Conservation (phyloP, 1,139 yeast genomes). For the Komagataea norvegica region DNA sequence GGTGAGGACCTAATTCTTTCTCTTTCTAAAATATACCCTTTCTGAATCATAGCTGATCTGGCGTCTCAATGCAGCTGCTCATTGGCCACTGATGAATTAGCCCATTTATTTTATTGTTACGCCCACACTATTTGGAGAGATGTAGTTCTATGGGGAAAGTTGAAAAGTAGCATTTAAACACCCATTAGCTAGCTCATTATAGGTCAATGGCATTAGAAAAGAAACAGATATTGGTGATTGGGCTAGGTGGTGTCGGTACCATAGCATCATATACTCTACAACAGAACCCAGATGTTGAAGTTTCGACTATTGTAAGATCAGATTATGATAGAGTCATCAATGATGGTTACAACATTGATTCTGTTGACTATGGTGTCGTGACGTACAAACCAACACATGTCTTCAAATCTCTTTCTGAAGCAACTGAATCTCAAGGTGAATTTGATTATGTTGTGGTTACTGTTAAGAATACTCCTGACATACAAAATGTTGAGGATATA, state of each 20-base stretch:
- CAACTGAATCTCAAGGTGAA: slow-evolving; percentile 38
- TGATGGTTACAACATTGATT: slow-evolving; percentile 56
- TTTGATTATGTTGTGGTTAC: slow-evolving; percentile 66
- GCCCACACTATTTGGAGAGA: no score
- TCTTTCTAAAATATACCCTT: no score
- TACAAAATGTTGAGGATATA: slow-evolving; percentile 52
- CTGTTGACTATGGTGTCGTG: slow-evolving; percentile 56
- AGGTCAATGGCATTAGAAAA: slow-evolving; percentile 1
- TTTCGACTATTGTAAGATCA: slow-evolving; percentile 58
- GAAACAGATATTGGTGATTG: slow-evolving; percentile 47
- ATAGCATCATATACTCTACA: slow-evolving; percentile 60
- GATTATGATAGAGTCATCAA: slow-evolving; percentile 49
- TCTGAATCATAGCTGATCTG: no score
- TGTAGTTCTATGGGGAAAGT: no score
- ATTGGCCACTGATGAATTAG: no score
- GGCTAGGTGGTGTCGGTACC: slow-evolving; percentile 74
- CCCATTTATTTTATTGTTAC: no score
- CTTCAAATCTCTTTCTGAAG: slow-evolving; percentile 39
- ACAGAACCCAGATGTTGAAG: slow-evolving; percentile 41
- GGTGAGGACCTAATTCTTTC: no score
- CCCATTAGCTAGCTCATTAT: no score
- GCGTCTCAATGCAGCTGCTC: no score
- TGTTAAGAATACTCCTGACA: slow-evolving; percentile 73
- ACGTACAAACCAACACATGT: slow-evolving; percentile 50
- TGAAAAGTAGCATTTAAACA: no score